These are phyloP conservation scores for Leishmania tarentolae DNA, from an alignment of 208 protist species.

Conservation along the genomic window DNA sequence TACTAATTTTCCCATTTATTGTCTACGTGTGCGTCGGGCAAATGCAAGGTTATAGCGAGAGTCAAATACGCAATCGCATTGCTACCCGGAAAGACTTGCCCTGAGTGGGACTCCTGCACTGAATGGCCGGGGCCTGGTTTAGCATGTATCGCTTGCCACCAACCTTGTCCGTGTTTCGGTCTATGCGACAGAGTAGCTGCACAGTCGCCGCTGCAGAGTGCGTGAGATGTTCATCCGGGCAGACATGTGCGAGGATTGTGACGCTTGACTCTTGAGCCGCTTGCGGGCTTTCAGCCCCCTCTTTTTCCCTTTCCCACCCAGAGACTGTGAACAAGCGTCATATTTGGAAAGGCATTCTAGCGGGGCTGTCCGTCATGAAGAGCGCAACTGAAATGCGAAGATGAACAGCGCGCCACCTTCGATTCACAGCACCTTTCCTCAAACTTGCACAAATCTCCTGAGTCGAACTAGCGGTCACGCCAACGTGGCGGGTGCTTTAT, in stretches of 20 bases:
- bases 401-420: not conserved
- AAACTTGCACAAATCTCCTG: too few relatives aligned
- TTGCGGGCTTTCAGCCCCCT: not conserved
- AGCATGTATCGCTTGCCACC: not conserved
- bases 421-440: too few relatives aligned
- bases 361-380: not conserved
- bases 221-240: not conserved
- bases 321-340: not conserved
- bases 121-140: not conserved
- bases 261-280: not conserved
- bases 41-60: constrained; percentile 61
- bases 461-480: not conserved
- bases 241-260: not conserved
- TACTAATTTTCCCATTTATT: constrained; percentile 74
- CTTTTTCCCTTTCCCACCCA: not conserved
- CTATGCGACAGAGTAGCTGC: not conserved
- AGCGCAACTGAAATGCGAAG: not conserved
- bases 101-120: not conserved
- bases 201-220: not conserved
- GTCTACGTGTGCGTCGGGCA: constrained; percentile 63
- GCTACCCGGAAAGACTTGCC: not conserved
- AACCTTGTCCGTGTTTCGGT: not conserved
- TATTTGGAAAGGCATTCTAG: not conserved
- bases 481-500: not conserved
- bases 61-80: constrained; percentile 49